Percentiles rank a stretch among this genome's conserved stretches.
Evolutionary conservation across 1,139 yeast genomes (phyloP).

Genomic region (Scheffersomyces stambukii): DNA sequence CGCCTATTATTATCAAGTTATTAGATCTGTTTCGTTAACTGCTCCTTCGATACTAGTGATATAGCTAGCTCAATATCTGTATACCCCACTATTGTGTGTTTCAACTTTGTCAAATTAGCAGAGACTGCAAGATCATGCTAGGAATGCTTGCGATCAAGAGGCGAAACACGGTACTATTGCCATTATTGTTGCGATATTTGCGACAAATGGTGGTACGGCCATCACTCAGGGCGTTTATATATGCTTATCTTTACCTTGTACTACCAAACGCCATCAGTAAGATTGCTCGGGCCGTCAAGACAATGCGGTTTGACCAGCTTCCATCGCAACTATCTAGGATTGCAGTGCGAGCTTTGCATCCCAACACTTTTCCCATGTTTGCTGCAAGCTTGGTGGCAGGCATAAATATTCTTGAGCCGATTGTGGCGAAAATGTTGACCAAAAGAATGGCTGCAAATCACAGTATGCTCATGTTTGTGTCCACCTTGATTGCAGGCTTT

Average conservation of each 20-base stretch:
- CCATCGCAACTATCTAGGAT: slow-evolving; percentile 14
- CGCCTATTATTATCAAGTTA: too few relatives aligned
- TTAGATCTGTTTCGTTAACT: too few relatives aligned
- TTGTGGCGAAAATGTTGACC: slow-evolving; percentile 11
- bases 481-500: slow-evolving; percentile 28
- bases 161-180: too few relatives aligned
- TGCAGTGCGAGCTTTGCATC: slow-evolving; percentile 22
- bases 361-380: slow-evolving; percentile 28
- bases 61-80: too few relatives aligned
- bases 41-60: too few relatives aligned
- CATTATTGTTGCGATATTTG: too few relatives aligned
- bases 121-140: too few relatives aligned
- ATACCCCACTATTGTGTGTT: too few relatives aligned
- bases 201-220: slow-evolving; percentile 23
- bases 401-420: slow-evolving; percentile 32
- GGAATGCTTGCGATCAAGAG: too few relatives aligned
- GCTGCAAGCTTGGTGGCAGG: slow-evolving; percentile 27
- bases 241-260: slow-evolving; percentile 32
- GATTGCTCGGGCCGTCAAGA: slow-evolving; percentile 15
- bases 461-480: slow-evolving; percentile 23
- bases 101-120: too few relatives aligned
- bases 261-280: slow-evolving; percentile 25
- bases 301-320: slow-evolving; percentile 14
- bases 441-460: slow-evolving; percentile 15
- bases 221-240: slow-evolving; percentile 27